Conservation (phyloP, 148 eudicot genomes). For the Nepenthes mirabilis region DNA sequence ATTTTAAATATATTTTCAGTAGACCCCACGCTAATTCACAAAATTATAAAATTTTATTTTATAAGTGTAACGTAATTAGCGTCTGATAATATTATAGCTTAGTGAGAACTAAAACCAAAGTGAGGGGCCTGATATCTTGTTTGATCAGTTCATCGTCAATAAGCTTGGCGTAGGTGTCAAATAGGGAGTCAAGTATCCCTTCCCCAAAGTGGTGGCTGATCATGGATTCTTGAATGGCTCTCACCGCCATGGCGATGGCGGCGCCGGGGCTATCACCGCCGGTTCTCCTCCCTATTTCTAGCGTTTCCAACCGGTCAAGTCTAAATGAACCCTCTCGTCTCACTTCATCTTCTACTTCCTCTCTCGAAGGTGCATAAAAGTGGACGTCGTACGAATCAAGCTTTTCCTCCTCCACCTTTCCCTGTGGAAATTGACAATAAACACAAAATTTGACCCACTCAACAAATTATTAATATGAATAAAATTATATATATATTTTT, state of each 20-base stretch:
- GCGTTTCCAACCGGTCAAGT: constrained; percentile 39
- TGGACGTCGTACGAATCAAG: constrained; percentile 65
- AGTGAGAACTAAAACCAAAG: constrained; percentile 35
- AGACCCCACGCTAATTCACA: too few relatives aligned
- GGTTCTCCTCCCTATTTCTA: constrained; percentile 25
- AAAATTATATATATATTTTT: background rate
- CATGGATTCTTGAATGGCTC: constrained; percentile 83
- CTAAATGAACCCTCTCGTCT: constrained; percentile 57
- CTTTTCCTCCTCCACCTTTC: constrained; percentile 48
- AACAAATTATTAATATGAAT: background rate
- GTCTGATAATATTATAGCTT: constrained; percentile 6
- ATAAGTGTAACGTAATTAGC: background rate
- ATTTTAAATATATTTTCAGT: too few relatives aligned
- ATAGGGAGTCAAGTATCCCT: constrained; percentile 49
- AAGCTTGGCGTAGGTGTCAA: constrained; percentile 38
- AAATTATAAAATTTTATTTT: too few relatives aligned
- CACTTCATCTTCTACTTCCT: constrained; percentile 56
- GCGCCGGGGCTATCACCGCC: constrained; percentile 34
- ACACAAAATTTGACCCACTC: background rate
- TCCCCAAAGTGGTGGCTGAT: constrained; percentile 68
- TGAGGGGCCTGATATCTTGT: constrained; percentile 44
- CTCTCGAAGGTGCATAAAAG: constrained; percentile 74
- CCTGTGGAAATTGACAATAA: constrained; percentile 20
- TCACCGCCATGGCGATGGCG: constrained; percentile 49
- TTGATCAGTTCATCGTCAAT: constrained; percentile 49